These are phyloP conservation scores for Amanita phalloides DNA, from an alignment of 768 basidiomycete genomes.

Conservation along the genomic window DNA sequence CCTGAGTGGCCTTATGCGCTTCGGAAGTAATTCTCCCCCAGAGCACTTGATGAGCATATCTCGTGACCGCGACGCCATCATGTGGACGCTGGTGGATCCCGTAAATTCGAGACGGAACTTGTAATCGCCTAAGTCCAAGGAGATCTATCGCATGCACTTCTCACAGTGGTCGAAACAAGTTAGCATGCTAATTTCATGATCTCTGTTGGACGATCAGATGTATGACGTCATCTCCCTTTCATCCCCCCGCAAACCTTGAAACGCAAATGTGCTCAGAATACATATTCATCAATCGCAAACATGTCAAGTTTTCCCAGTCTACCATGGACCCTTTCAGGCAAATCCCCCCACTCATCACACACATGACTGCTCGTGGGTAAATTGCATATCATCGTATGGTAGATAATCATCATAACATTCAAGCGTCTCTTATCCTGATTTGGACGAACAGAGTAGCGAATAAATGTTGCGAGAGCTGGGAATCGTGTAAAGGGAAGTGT, in stretches of 20 bases:
- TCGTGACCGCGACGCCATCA: background rate
- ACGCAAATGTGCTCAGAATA: background rate
- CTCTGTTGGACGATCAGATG: background rate
- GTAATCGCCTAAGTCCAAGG: background rate
- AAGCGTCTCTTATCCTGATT: conserved; percentile 33
- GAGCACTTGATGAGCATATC: background rate
- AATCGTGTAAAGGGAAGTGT: conserved; percentile 84
- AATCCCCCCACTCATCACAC: background rate
- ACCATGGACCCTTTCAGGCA: background rate
- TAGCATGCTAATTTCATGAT: background rate
- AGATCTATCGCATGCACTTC: background rate
- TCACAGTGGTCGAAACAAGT: background rate
- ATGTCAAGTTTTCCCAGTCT: background rate
- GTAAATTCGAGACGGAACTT: background rate
- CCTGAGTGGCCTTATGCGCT: background rate
- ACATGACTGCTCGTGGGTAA: background rate
- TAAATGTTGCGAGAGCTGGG: conserved; percentile 76
- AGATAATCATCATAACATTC: background rate
- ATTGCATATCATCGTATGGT: background rate
- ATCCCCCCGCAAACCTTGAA: background rate
- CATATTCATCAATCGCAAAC: too few relatives aligned
- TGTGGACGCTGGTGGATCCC: background rate
- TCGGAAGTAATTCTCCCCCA: too few relatives aligned
- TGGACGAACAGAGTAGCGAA: conserved; percentile 91
- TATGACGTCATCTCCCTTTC: background rate